Evolutionary conservation across 1,284 basidiomycete species (phyloP).

Genomic region (Phylloporus gajari): DNA sequence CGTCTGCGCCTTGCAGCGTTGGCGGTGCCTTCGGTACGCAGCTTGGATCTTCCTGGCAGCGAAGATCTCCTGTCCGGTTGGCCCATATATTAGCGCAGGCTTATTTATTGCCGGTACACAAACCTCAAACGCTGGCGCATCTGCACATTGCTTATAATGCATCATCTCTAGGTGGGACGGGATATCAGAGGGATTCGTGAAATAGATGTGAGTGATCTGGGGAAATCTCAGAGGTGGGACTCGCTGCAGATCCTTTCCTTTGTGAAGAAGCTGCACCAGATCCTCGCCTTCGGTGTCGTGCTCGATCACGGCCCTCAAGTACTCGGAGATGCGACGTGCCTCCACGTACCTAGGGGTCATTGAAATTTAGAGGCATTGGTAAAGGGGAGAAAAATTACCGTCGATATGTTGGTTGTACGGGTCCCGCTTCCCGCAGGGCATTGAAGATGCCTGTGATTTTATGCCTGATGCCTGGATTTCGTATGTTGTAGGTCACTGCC

Average conservation of each 20-base stretch:
- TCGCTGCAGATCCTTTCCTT: background rate
- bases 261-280: conserved; percentile 38
- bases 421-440: conserved; percentile 16
- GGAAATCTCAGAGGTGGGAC: background rate
- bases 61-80: conserved; percentile 29
- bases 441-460: conserved; percentile 29
- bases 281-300: conserved; percentile 31
- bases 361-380: background rate
- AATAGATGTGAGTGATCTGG: conserved; percentile 28
- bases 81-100: conserved; percentile 17
- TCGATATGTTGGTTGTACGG: conserved; percentile 24
- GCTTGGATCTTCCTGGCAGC: conserved; percentile 33
- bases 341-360: conserved; percentile 25
- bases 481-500: conserved; percentile 35
- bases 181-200: conserved; percentile 29
- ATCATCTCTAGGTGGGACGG: conserved; percentile 24
- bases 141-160: conserved; percentile 26
- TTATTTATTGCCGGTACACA: conserved; percentile 25
- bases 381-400: conserved; percentile 9
- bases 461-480: background rate
- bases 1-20: conserved; percentile 30
- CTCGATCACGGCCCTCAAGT: conserved; percentile 27
- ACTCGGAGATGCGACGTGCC: conserved; percentile 6
- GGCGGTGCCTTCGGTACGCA: conserved; percentile 38
- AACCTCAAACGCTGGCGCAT: conserved; percentile 22